Conservation (phyloP, 148 eudicot species). For the Rheum nobile region DNA sequence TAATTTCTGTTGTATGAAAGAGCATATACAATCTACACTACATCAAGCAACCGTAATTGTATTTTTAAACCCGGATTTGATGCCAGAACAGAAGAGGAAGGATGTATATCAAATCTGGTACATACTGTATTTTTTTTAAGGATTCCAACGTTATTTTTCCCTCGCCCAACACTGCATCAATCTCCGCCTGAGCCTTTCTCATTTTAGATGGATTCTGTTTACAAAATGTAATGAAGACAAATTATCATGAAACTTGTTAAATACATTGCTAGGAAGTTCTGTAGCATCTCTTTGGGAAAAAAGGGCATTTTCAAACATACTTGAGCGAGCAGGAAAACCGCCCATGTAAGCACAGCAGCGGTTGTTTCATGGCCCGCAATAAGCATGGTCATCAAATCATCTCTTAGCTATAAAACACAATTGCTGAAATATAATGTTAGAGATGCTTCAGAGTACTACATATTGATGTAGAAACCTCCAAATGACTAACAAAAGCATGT, state of each 20-base stretch:
- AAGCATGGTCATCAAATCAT: slow-evolving; percentile 98
- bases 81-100: background rate
- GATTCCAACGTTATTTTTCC: slow-evolving; percentile 60
- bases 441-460: background rate
- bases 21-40: too few species aligned
- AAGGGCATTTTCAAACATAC: slow-evolving; percentile 21
- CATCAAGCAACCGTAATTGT: too few species aligned
- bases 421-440: slow-evolving; percentile 7
- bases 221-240: slow-evolving; percentile 2
- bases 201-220: slow-evolving; percentile 80
- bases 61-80: too few species aligned
- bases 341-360: slow-evolving; percentile 98
- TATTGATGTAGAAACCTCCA: background rate
- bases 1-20: too few species aligned
- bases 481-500: background rate
- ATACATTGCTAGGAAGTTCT: background rate
- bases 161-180: slow-evolving; percentile 66
- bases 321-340: slow-evolving; percentile 81
- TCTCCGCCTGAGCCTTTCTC: slow-evolving; percentile 94
- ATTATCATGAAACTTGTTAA: background rate
- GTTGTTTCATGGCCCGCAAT: slow-evolving; percentile 99
- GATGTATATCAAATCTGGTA: background rate
- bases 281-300: background rate
- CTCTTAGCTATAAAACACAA: slow-evolving; percentile 61
- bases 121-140: slow-evolving; percentile 70